Evolutionary conservation across 2,329 filamentous ascomycete species (phyloP).

Genomic region (Diaporthe velutina): DNA sequence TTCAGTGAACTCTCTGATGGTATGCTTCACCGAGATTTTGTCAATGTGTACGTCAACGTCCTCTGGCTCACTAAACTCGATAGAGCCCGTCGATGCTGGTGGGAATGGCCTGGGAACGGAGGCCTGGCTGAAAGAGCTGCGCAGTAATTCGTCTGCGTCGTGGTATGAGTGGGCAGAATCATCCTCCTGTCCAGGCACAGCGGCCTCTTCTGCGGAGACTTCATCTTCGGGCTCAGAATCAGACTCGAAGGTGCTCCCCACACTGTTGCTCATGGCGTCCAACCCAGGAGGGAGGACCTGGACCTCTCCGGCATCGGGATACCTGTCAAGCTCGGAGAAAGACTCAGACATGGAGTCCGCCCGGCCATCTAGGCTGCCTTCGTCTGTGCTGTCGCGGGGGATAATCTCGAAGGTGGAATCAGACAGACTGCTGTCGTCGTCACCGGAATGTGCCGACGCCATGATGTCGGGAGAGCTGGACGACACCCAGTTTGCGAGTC

Average conservation of each 20-base stretch:
- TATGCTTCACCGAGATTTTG: conserved; percentile 61
- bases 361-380: conserved; percentile 64
- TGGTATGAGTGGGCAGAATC: not conserved
- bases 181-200: not conserved
- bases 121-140: conserved; percentile 54
- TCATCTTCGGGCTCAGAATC: conserved; percentile 48
- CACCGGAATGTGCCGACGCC: conserved; percentile 56
- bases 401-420: conserved; percentile 72
- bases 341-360: conserved; percentile 40
- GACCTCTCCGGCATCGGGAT: conserved; percentile 62
- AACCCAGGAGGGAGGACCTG: conserved; percentile 64
- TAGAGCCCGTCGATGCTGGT: conserved; percentile 48
- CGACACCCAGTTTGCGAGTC: conserved; percentile 71
- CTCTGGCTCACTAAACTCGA: conserved; percentile 60
- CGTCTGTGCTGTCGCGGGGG: conserved; percentile 59
- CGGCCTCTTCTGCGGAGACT: not conserved
- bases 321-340: conserved; percentile 37
- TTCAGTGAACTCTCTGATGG: conserved; percentile 57
- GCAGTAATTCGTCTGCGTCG: conserved; percentile 61
- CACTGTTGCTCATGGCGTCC: conserved; percentile 48
- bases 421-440: conserved; percentile 64
- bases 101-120: conserved; percentile 43
- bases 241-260: conserved; percentile 44
- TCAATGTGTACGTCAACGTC: conserved; percentile 47
- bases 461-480: conserved; percentile 70